Conservation (phyloP, 495 filamentous ascomycete genomes). For the Cercophora samala region DNA sequence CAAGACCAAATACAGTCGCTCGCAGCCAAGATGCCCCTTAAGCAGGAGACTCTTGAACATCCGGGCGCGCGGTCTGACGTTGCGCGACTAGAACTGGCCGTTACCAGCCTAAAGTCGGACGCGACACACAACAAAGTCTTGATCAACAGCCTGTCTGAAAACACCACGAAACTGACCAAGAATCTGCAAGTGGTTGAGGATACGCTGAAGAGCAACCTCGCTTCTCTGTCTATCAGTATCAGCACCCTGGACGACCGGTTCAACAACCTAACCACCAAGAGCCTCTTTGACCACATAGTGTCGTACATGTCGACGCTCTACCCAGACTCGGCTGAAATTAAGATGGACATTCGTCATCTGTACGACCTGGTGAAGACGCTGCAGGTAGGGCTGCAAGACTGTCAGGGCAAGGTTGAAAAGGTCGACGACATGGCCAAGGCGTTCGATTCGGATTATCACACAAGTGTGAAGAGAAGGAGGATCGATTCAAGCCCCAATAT, state of each 20-base stretch:
- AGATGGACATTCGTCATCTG: constrained; percentile 9
- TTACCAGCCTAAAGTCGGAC: not conserved
- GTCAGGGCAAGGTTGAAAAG: constrained; percentile 12
- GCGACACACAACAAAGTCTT: not conserved
- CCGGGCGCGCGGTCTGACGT: not conserved
- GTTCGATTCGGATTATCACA: not conserved
- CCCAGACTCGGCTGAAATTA: constrained; percentile 15
- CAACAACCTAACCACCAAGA: constrained; percentile 31
- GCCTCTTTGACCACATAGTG: constrained; percentile 27
- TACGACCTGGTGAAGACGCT: not conserved
- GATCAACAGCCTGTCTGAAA: not conserved
- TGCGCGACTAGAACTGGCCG: not conserved
- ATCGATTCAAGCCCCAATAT: constrained; percentile 9
- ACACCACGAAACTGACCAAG: not conserved
- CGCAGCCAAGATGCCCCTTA: not conserved
- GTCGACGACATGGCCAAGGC: constrained; percentile 7
- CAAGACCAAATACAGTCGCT: not conserved
- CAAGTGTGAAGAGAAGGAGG: constrained; percentile 6
- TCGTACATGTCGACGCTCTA: constrained; percentile 26
- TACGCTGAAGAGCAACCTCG: constrained; percentile 8
- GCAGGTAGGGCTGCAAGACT: not conserved
- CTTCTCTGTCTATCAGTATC: constrained; percentile 15
- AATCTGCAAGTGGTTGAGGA: constrained; percentile 8
- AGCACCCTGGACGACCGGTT: constrained; percentile 23
- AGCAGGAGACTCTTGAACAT: not conserved